Evolutionary conservation across 495 filamentous ascomycete species (phyloP), one percentile per base, ranked within the genome.

Genomic region (Aspergillus incahuasiensis): DNA sequence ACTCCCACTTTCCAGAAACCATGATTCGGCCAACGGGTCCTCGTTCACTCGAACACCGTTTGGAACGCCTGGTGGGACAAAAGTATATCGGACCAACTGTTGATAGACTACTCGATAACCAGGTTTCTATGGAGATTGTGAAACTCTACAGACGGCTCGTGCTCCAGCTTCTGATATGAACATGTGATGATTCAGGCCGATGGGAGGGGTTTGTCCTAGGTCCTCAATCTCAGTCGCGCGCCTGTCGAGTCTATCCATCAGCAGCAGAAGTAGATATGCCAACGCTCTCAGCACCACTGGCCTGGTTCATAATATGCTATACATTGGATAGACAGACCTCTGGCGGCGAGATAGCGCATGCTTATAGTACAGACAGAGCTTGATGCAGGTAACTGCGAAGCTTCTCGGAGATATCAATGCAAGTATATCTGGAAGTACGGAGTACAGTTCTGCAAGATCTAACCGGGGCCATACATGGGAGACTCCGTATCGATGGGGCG

Each of bases 91-190:
- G 32, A 3, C 32, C 32, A 15, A 11, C 32, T 35, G 12, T 3
- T 35, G 32, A 12, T 35, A 11, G 12, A 5, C 32, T 35, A 35
- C 32, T 35, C 32, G 32, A 35, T 9, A 12, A 12, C 5, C 6
- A n/a, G 32, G 6, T 35, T 35, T 55, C 25, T 48, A 48, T 44
- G 43, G 39, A 44, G 22, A 18, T 24, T 25, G 46, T 50, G 54
- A 56, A 56, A 44, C 54, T 50, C 24, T n/a, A 25, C 39, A 42
- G 13, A 48, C 20, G 43, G 43, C 28, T 47, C 30, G 52, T 55
- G 52, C 52, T 55, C 44, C 15, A 46, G 20, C 47, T 21, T 7
- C 28, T 50, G 28, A 35, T 16, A 24, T 18, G 22, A 28, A 44
- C 54, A 56, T 56, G 54, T 50, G 54, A 56, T 40, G 3, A 39